These are phyloP conservation scores for Theileria annulata DNA, from an alignment of 169 alveolate genomes.

Conservation along the genomic window DNA sequence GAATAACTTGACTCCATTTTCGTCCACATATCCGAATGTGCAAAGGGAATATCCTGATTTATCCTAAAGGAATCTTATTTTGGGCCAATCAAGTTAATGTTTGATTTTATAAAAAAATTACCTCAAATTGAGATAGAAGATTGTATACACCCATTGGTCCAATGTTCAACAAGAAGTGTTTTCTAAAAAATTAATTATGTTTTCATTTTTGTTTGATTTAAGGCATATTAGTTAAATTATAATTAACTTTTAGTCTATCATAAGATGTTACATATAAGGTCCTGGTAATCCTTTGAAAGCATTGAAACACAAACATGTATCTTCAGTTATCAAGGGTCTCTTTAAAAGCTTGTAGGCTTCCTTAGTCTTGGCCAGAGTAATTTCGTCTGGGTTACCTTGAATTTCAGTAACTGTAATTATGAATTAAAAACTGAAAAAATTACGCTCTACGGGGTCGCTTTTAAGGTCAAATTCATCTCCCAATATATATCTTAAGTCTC, in stretches of 20 bases:
- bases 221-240: background rate
- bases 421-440: background rate
- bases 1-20: conserved; percentile 28
- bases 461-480: conserved; percentile 55
- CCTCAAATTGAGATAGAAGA: conserved; percentile 43
- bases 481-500: conserved; percentile 38
- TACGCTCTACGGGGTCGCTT: conserved; percentile 34
- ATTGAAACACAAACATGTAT: conserved; percentile 35
- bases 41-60: conserved; percentile 51
- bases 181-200: conserved; percentile 25
- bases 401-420: conserved; percentile 46
- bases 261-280: conserved; percentile 50
- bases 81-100: background rate
- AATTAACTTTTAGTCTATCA: background rate
- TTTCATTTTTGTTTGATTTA: background rate
- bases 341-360: conserved; percentile 53
- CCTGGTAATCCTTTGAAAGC: conserved; percentile 72
- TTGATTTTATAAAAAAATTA: conserved; percentile 1
- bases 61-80: conserved; percentile 21
- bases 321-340: conserved; percentile 64
- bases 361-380: conserved; percentile 26
- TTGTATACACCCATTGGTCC: conserved; percentile 36
- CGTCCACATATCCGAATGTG: conserved; percentile 51
- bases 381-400: conserved; percentile 59
- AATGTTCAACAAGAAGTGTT: conserved; percentile 31